These are phyloP conservation scores for Bolboschoenus planiculmis DNA, from an alignment of 176 grass and related monocot genomes.

Conservation along the genomic window DNA sequence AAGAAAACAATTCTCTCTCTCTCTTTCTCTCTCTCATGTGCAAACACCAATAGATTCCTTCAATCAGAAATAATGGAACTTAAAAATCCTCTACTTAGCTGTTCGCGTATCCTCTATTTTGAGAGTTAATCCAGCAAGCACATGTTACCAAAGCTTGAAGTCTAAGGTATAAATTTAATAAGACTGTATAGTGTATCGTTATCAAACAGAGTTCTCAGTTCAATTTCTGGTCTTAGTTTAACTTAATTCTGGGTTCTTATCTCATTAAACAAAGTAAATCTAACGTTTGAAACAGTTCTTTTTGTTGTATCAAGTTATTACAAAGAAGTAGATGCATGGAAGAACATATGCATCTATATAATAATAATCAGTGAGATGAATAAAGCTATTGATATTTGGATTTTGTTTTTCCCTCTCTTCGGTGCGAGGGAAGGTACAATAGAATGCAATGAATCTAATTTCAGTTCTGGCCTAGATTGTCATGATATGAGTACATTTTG, in stretches of 20 bases:
- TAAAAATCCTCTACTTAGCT: constrained; percentile 22
- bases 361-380: not conserved
- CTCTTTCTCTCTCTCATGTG: constrained; percentile 28
- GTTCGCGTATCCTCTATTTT: constrained; percentile 11
- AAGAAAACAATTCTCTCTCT: constrained; percentile 1
- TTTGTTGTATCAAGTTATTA: not conserved
- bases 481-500: too few species aligned
- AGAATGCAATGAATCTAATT: too few species aligned
- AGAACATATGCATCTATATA: not conserved
- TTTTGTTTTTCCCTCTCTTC: too few species aligned
- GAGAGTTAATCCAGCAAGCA: constrained; percentile 27
- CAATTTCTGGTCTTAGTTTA: not conserved
- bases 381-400: too few species aligned
- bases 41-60: constrained; percentile 35
- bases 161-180: constrained; percentile 16
- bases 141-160: constrained; percentile 30
- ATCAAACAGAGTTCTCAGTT: not conserved
- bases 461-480: too few species aligned
- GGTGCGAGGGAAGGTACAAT: too few species aligned
- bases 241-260: too few species aligned
- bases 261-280: not conserved
- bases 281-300: constrained; percentile 10
- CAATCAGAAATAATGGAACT: constrained; percentile 14
- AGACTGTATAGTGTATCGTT: not conserved
- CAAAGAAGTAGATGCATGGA: not conserved